Conservation (phyloP, 2,329 filamentous ascomycete genomes). For the Paracoccidioides brasiliensis region DNA sequence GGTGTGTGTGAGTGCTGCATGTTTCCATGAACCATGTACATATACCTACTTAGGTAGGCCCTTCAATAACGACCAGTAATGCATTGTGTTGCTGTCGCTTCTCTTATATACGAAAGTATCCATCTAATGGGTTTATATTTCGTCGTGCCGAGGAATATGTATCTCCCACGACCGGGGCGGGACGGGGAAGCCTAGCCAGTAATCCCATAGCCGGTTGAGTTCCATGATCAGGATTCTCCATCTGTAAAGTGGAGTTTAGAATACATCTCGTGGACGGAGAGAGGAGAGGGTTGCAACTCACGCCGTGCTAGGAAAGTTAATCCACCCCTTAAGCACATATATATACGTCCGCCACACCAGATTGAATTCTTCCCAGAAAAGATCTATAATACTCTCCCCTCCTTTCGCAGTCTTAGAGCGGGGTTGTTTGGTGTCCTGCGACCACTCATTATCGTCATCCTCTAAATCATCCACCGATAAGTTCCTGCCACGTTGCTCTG, state of each 20-base stretch:
- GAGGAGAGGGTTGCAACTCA: constrained; percentile 38
- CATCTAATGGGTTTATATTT: constrained; percentile 22
- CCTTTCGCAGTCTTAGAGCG: background rate
- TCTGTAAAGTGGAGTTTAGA: constrained; percentile 22
- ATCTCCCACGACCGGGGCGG: constrained; percentile 45
- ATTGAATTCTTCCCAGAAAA: constrained; percentile 50
- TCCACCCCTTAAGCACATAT: constrained; percentile 59
- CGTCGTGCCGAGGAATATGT: constrained; percentile 31
- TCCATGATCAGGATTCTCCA: constrained; percentile 43
- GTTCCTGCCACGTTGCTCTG: constrained; percentile 21
- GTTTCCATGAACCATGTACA: background rate
- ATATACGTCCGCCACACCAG: constrained; percentile 50
- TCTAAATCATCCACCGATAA: constrained; percentile 23
- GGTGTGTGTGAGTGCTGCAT: background rate
- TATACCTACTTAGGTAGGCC: background rate
- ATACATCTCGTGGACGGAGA: background rate
- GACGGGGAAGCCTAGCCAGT: constrained; percentile 50
- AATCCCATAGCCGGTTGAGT: constrained; percentile 43
- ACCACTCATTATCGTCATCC: constrained; percentile 24
- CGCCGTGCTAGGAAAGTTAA: constrained; percentile 52
- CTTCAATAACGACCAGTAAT: too few species aligned
- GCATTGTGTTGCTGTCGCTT: background rate
- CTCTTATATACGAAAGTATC: background rate
- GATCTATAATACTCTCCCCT: constrained; percentile 40
- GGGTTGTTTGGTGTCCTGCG: constrained; percentile 11